phyloP scores from a whole-genome alignment of 139 green algal genomes.

The Tetradesmus lagerheimii region DNA sequence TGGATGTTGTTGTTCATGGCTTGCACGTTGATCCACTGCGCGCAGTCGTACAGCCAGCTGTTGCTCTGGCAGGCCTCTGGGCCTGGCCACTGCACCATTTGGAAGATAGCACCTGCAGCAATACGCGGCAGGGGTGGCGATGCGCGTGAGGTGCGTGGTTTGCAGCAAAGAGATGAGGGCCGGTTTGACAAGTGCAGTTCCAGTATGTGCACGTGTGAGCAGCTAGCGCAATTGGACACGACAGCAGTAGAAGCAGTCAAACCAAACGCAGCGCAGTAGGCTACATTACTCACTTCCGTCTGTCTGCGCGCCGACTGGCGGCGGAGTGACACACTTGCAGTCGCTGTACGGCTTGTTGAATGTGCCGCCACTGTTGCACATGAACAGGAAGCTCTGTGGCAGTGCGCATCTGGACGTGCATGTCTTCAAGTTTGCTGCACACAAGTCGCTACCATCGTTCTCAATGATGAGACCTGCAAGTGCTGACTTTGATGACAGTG shows the following conservation, averaged over 20 bases:
- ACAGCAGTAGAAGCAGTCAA: not conserved
- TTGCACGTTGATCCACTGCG: conserved; percentile 30
- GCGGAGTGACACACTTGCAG: conserved; percentile 30
- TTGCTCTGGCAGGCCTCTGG: conserved; percentile 11
- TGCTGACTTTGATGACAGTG: not conserved
- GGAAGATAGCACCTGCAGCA: not conserved
- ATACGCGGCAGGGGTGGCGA: not conserved
- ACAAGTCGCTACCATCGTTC: conserved; percentile 39
- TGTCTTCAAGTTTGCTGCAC: not conserved
- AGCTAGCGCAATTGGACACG: not conserved
- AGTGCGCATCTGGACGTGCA: conserved; percentile 5
- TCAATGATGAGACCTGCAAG: conserved; percentile 33
- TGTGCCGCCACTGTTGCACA: conserved; percentile 40
- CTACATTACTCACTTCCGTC: conserved; percentile 28
- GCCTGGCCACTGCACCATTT: conserved; percentile 44
- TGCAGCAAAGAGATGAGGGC: too few species aligned
- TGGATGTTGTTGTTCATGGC: conserved; percentile 13
- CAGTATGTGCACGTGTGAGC: not conserved
- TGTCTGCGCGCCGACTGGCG: conserved; percentile 9
- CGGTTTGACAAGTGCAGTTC: too few species aligned
- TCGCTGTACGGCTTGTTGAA: conserved; percentile 35
- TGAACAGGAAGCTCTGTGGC: conserved; percentile 44
- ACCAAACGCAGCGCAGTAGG: not conserved
- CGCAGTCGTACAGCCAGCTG: conserved; percentile 44
- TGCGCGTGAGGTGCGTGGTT: too few species aligned